Base-by-base conservation (phyloP, 805 yeast species). In the Cyberlindnera americana region DNA sequence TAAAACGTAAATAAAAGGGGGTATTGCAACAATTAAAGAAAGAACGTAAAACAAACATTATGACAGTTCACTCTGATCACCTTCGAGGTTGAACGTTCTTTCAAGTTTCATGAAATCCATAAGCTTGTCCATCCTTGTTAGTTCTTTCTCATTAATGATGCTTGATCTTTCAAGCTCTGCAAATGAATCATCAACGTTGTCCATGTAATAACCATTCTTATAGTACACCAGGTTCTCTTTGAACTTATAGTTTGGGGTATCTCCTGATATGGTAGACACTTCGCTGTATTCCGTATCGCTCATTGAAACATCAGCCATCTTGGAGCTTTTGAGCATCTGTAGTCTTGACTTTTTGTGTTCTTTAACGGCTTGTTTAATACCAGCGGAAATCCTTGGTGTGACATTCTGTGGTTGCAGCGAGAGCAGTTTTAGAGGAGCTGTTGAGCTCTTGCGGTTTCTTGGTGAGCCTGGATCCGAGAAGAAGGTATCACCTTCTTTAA, bases 231-330 rank as follows among this genome's bases (percentile, higher is more conserved):
- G 31, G n/a, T 54, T 46, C 16, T 44, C 49, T 14, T 38, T 42
- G 9, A 52, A 27, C 29, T 50, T 52, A 30, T 53, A 56, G 30
- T 53, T 56, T 21, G 60, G 59, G 0, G 59, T 53, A 12, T 52
- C 53, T 3, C 50, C 57, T 10, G 50, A 37, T 5, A 54, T 45
- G 1, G 56, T 45, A 0, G 60, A 56, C 8, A 48, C 44, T 28
- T 56, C 60, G 28, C 60, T 56, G 33, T 50, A 52, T 24, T 56
- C 60, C 6, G 46, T 38, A 17, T 54, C 60, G n/a, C 47, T 45
- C 5, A 47, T 22, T 1, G 47, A 40, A 1, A 27, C 18, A 23
- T 51, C 52, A 10, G 29, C 41, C n/a, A 33, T 37, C 3, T 21
- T 30, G 11, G 35, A 43, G 1, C 38, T 23, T 34, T 44, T 52